These are phyloP conservation scores for Schoenoplectus tabernaemontani DNA, from an alignment of 202 grass and related monocot genomes.

Conservation along the genomic window DNA sequence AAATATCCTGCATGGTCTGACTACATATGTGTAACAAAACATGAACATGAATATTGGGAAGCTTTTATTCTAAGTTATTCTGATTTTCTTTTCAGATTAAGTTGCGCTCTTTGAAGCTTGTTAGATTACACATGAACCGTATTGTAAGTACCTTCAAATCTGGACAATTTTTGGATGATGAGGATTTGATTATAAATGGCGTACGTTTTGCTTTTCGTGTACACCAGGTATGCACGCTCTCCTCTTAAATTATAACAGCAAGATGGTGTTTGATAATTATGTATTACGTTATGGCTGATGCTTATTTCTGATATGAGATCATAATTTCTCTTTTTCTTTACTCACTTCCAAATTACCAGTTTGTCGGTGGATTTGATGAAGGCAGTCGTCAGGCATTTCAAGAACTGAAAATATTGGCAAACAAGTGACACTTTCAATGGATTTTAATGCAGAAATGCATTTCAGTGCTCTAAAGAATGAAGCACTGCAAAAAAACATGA, in stretches of 20 bases:
- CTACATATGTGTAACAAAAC: neutral
- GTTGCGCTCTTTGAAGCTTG: constrained; percentile 77
- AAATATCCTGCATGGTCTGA: neutral
- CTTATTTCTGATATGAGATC: neutral
- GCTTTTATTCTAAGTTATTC: neutral
- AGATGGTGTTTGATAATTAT: neutral
- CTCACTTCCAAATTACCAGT: constrained; percentile 30
- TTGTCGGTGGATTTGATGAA: constrained; percentile 80
- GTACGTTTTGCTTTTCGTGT: constrained; percentile 91
- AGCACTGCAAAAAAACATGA: neutral
- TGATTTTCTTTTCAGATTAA: constrained; percentile 59
- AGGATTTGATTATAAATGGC: constrained; percentile 63
- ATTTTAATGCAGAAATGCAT: neutral
- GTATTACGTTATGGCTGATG: neutral
- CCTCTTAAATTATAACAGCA: constrained; percentile 11
- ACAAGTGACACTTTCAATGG: constrained; percentile 39
- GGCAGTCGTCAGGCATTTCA: constrained; percentile 62
- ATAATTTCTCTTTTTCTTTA: neutral
- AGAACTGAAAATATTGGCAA: constrained; percentile 68
- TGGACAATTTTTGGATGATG: constrained; percentile 69
- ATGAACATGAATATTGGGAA: neutral
- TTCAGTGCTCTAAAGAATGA: neutral
- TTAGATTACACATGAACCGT: constrained; percentile 76
- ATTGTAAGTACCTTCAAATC: constrained; percentile 56
- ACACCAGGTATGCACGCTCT: constrained; percentile 76